These are phyloP conservation scores for Mucuna pruriens DNA, from an alignment of 306 rosid species.

Conservation along the genomic window DNA sequence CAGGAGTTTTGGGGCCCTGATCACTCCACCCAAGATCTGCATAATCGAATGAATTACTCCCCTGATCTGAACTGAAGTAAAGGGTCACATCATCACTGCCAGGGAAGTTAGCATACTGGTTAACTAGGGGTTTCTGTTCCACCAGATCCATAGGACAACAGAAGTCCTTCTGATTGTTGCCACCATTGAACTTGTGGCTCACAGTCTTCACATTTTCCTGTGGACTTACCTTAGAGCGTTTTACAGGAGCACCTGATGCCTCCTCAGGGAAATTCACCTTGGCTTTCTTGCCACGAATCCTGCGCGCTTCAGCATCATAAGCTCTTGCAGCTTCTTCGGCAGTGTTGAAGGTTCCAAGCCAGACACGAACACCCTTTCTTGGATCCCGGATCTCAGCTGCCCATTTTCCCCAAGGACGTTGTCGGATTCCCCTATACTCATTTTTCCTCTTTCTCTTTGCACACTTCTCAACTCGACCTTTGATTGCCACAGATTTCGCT, in stretches of 20 bases:
- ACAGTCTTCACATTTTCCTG: conserved; percentile 42
- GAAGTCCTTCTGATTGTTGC: conserved; percentile 42
- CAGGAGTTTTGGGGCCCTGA: conserved; percentile 70
- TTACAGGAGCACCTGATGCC: conserved; percentile 45
- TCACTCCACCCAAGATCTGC: conserved; percentile 70
- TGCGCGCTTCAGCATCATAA: conserved; percentile 85
- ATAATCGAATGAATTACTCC: conserved; percentile 73
- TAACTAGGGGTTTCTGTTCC: conserved; percentile 68
- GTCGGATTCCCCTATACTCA: conserved; percentile 84
- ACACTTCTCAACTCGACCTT: conserved; percentile 61
- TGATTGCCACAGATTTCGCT: conserved; percentile 51
- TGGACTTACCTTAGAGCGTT: conserved; percentile 46
- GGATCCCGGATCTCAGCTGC: conserved; percentile 96
- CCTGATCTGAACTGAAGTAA: conserved; percentile 73
- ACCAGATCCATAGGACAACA: conserved; percentile 48
- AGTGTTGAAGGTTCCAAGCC: conserved; percentile 94
- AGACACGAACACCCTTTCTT: conserved; percentile 90
- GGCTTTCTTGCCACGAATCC: conserved; percentile 90
- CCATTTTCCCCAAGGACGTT: conserved; percentile 98
- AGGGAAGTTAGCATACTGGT: conserved; percentile 50
- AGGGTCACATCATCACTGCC: conserved; percentile 40
- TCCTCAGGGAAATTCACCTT: conserved; percentile 89
- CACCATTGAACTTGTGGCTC: conserved; percentile 44
- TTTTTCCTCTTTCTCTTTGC: conserved; percentile 81
- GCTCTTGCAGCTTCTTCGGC: conserved; percentile 98